Base-by-base conservation (phyloP, 106 monocot genomes). In the Dendrobium officinale region DNA sequence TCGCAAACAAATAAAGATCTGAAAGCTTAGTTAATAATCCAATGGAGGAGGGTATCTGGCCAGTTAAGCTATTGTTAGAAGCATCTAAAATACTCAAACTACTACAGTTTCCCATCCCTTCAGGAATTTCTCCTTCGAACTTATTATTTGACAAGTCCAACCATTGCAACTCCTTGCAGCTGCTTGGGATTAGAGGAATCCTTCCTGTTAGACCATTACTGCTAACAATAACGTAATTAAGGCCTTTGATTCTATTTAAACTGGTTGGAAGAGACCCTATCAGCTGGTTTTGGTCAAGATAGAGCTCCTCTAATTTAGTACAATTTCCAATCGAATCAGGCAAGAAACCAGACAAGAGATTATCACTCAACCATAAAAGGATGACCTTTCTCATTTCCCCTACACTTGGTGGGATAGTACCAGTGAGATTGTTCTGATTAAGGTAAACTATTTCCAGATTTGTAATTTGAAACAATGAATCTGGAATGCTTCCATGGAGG, bases 271-370 rank as follows among this genome's bases (percentile, higher is more conserved):
- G 76, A 76, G 45, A 19, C 5, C 93, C 91, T 18, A 77, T 83
- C 3, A 96, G 74, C 77, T 84, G 73, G 79, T 96, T 96, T 78
- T 92, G 20, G 10, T 29, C 68, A 48, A 96, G 79, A 73, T 84
- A 85, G 55, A 96, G 88, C 59, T 92, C 88, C 56, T 83, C 80
- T 29, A 96, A 76, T 42, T 83, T 77, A 29, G 79, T 81, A 51
- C 83, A 87, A 67, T 96, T 93, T 6, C 88, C 87, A 20, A 95
- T 82, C 22, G 92, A 89, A 81, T 79, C 85, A 9, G 94, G 96
- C 72, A 98, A 37, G 43, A 18, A 3, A 18, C 97, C 94, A 1
- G 88, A 83, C 51, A 98, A 77, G 24, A 55, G 56, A 85, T 95
- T 98, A 9, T 84, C 61, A n/a, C 66, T 56, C 33, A 94, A 56